phyloP scores from a whole-genome alignment of 2,329 filamentous ascomycete genomes.

The Leptographium flavum region DNA sequence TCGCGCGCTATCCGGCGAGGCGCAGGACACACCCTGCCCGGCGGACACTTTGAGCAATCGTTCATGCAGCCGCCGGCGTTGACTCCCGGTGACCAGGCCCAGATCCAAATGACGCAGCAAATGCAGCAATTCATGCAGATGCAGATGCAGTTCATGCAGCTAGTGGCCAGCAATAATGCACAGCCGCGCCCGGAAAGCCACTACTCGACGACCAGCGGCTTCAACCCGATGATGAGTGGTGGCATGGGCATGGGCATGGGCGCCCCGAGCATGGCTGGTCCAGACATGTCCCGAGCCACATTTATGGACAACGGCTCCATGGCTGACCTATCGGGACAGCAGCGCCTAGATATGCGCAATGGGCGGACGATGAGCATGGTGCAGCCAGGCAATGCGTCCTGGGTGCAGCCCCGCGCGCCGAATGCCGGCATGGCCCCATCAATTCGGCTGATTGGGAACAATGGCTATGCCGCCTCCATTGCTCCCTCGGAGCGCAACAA shows the following conservation, averaged over 20 bases:
- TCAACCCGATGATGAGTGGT: constrained; percentile 16
- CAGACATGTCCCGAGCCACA: constrained; percentile 25
- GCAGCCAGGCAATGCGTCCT: constrained; percentile 48
- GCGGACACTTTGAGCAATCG: constrained; percentile 30
- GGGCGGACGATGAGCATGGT: constrained; percentile 75
- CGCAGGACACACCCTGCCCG: constrained; percentile 26
- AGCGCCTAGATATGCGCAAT: constrained; percentile 24
- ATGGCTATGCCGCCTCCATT: constrained; percentile 74
- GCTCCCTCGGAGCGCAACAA: constrained; percentile 94
- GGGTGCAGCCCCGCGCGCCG: constrained; percentile 30
- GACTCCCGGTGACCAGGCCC: constrained; percentile 53
- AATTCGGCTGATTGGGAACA: constrained; percentile 29
- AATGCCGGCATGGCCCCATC: constrained; percentile 34
- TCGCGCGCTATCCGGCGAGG: constrained; percentile 60
- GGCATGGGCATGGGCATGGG: neutral
- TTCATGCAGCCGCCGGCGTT: constrained; percentile 30
- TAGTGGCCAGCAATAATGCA: constrained; percentile 44
- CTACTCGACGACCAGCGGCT: neutral
- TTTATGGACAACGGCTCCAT: constrained; percentile 30
- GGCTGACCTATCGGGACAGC: constrained; percentile 23
- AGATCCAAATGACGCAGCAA: constrained; percentile 68
- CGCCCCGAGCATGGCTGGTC: constrained; percentile 19
- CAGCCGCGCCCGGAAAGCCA: constrained; percentile 9
- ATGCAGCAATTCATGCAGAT: constrained; percentile 85
- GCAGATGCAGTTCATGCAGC: constrained; percentile 91